Evolutionary conservation across 441 rosid species (phyloP).

Genomic region (Gossypium davidsonii): DNA sequence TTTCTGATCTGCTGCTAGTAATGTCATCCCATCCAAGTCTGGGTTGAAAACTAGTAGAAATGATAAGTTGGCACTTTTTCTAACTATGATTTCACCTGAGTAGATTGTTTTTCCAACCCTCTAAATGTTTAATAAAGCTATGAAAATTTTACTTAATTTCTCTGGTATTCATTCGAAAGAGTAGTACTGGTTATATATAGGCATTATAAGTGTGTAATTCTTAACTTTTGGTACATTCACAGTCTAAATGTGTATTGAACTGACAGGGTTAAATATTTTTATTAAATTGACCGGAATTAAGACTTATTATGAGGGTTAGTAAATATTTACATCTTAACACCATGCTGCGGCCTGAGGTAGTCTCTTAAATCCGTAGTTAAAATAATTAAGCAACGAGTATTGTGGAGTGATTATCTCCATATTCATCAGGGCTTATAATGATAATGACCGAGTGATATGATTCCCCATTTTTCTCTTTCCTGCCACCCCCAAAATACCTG

Average conservation of each 20-base stretch:
- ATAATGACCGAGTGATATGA: background rate
- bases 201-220: background rate
- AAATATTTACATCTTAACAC: background rate
- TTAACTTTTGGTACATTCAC: background rate
- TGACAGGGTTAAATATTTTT: background rate
- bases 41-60: background rate
- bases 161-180: background rate
- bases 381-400: background rate
- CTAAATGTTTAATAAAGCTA: background rate
- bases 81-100: background rate
- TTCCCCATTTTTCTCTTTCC: background rate
- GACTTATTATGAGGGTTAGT: background rate
- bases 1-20: background rate
- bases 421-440: background rate
- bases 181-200: background rate
- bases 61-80: background rate
- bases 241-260: background rate
- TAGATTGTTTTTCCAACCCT: background rate
- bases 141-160: background rate
- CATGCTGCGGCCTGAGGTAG: background rate
- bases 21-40: background rate
- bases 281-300: background rate
- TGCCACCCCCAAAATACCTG: background rate
- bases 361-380: background rate
- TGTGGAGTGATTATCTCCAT: background rate